Base-by-base conservation (phyloP, 2,329 filamentous ascomycete genomes). In the Apiospora rasikravindrae region DNA sequence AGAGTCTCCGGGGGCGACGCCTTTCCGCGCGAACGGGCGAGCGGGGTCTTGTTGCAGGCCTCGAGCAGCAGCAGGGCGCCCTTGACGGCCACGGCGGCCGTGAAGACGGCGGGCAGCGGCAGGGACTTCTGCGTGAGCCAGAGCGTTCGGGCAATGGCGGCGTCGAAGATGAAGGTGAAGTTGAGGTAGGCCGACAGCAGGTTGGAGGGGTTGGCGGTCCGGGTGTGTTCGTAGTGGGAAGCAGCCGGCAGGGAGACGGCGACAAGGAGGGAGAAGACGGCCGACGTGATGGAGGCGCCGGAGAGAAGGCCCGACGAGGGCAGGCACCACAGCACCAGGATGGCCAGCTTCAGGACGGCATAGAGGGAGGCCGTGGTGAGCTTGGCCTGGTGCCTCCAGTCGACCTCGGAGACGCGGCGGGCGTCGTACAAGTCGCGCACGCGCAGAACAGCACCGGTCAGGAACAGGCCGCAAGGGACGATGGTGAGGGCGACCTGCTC, bases 91-190 rank as follows among this genome's bases (percentile, higher is more conserved):
- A 64, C 7, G 22, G 33, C 29, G 22, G 57, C 33, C 1, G 57
- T 64, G 57, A 64, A 64, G 10, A 64, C 57, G 10, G 57, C 57
- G 2, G 57, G 33, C 3, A 64, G 57, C 33, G 22, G 57, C 57
- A 40, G 1, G 8, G 33, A 13, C 57, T 37, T 64, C 33, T 37
- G 33, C 29, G 57, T 64, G 2, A 64, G 57, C 57, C 57, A 64
- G 33, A 64, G 57, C 3, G 57, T 64, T 6, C 57, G 13, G 10
- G 57, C 57, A 7, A 64, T 64, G 19, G 57, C 57, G 10, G 57
- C 57, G 22, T 64, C 57, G 4, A 64, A 64, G 19, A 64, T 64
- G 33, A 64, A 64, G 57, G 57, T 64, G 57, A 64, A 64, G 57
- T 64, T 64, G 57, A 64, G 57, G 57, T 64, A 64, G 57, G 57